Evolutionary conservation across 805 yeast genomes (phyloP).

Genomic region (Lachancea cidri): DNA sequence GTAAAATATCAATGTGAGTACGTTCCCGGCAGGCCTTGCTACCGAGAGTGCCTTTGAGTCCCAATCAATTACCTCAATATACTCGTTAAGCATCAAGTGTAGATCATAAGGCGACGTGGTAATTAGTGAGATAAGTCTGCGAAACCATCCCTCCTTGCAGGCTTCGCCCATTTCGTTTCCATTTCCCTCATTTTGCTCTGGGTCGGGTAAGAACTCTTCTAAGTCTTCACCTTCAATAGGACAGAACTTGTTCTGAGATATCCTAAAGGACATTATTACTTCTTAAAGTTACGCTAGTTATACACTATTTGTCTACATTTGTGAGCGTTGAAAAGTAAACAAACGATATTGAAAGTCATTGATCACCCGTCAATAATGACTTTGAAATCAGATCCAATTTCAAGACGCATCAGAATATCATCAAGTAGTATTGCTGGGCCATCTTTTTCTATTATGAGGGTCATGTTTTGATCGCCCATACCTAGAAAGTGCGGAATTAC

Average conservation of each 20-base stretch:
- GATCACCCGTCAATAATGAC: conserved; percentile 11
- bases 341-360: neutral
- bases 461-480: conserved; percentile 4
- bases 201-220: neutral
- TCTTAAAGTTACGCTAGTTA: neutral
- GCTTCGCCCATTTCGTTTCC: conserved; percentile 2
- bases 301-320: neutral
- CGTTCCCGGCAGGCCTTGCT: conserved; percentile 26
- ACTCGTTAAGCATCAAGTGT: conserved; percentile 20
- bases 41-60: conserved; percentile 21
- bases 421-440: conserved; percentile 4
- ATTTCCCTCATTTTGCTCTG: neutral
- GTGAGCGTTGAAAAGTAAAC: neutral
- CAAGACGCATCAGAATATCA: conserved; percentile 4
- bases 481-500: conserved; percentile 15
- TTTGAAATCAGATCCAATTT: conserved; percentile 8
- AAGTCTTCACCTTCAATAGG: conserved; percentile 6
- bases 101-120: conserved; percentile 23
- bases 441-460: conserved; percentile 19
- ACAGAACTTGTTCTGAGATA: conserved; percentile 9
- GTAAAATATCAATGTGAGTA: conserved; percentile 18
- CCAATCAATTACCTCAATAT: conserved; percentile 28
- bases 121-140: conserved; percentile 4
- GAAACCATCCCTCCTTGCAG: conserved; percentile 5
- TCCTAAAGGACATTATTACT: conserved; percentile 12